Evolutionary conservation across 306 rosid genomes (phyloP).

Genomic region (Carpinus viminea): DNA sequence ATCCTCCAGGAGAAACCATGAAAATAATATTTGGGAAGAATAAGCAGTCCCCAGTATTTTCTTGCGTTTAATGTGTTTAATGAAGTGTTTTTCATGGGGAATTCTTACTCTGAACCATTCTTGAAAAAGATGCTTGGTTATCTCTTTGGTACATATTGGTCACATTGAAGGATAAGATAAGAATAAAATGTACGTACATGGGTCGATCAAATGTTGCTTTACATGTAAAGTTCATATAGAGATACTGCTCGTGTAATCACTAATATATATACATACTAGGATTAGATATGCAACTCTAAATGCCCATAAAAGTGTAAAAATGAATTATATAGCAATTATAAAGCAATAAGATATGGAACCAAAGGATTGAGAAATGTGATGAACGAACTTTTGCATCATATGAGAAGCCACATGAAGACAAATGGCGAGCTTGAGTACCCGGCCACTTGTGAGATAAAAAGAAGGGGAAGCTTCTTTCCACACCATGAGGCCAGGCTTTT

Average conservation of each 20-base stretch:
- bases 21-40: neutral
- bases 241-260: neutral
- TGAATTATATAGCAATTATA: neutral
- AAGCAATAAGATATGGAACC: neutral
- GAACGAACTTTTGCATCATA: conserved; percentile 5
- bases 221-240: neutral
- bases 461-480: conserved; percentile 13
- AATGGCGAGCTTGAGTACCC: conserved; percentile 18
- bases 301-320: neutral
- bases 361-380: conserved; percentile 7
- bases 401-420: conserved; percentile 36
- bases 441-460: conserved; percentile 24
- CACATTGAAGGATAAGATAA: neutral
- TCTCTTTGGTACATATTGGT: neutral
- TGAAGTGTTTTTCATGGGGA: neutral
- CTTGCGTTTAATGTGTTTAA: neutral
- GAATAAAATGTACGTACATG: neutral
- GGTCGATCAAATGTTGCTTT: neutral
- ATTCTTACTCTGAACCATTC: neutral
- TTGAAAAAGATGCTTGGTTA: neutral
- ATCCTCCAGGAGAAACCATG: neutral
- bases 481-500: conserved; percentile 17
- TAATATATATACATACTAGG: neutral
- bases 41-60: neutral
- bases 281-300: neutral